Percentiles rank a stretch among this genome's conserved stretches.
These are phyloP conservation scores for Erysiphe pulchra DNA, from an alignment of 2,329 filamentous ascomycete species.

Conservation along the genomic window DNA sequence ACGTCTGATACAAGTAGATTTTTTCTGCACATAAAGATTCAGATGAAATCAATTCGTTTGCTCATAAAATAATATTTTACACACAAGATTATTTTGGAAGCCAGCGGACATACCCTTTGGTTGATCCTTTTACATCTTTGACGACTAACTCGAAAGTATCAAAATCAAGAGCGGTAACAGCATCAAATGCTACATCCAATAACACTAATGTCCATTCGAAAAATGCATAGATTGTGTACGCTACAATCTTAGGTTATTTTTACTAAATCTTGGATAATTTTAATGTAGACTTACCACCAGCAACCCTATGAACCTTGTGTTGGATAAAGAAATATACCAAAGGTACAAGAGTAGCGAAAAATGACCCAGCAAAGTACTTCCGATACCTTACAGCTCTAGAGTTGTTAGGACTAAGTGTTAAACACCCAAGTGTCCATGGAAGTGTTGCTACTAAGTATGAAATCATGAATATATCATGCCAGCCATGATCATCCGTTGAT, in stretches of 20 bases:
- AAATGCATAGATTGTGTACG: slow-evolving; percentile 92
- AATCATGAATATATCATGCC: slow-evolving; percentile 99
- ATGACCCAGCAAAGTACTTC: slow-evolving; percentile 57
- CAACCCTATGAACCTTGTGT: slow-evolving; percentile 84
- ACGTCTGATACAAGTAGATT: slow-evolving; percentile 21
- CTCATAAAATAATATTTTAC: slow-evolving; percentile 14
- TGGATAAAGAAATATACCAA: slow-evolving; percentile 95
- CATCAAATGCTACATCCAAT: slow-evolving; percentile 89
- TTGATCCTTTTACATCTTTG: slow-evolving; percentile 67
- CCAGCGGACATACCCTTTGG: slow-evolving; percentile 96
- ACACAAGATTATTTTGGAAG: slow-evolving; percentile 61
- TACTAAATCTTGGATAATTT: background rate
- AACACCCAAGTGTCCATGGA: slow-evolving; percentile 82
- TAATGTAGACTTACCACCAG: slow-evolving; percentile 44
- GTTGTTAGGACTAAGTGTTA: slow-evolving; percentile 62
- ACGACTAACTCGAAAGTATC: slow-evolving; percentile 66
- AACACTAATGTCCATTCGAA: slow-evolving; percentile 93
- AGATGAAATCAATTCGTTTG: slow-evolving; percentile 11
- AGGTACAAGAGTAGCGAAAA: slow-evolving; percentile 77
- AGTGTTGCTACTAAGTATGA: slow-evolving; percentile 85
- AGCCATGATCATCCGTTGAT: slow-evolving; percentile 92
- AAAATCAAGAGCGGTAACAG: slow-evolving; percentile 83
- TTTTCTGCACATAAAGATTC: slow-evolving; percentile 14
- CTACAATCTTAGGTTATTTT: slow-evolving; percentile 21
- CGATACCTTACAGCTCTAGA: slow-evolving; percentile 62